phyloP scores from a whole-genome alignment of 2,329 filamentous ascomycete genomes.

The Pseudogymnoascus sp. region DNA sequence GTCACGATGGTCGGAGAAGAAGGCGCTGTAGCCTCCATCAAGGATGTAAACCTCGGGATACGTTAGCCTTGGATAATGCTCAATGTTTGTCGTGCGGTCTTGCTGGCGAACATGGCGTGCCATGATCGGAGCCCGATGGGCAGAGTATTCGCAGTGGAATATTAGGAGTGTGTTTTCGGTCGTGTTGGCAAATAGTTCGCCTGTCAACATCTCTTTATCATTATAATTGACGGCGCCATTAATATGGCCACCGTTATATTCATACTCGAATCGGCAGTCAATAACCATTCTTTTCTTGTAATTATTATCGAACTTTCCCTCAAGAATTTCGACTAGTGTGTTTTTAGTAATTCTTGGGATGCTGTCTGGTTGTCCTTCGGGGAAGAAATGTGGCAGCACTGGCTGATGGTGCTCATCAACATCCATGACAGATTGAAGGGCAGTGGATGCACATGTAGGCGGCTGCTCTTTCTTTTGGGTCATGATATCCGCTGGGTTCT shows the following conservation, averaged over 20 bases:
- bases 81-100: slow-evolving; percentile 77
- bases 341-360: slow-evolving; percentile 78
- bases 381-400: slow-evolving; percentile 73
- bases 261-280: slow-evolving; percentile 97
- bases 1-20: slow-evolving; percentile 69
- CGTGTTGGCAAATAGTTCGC: slow-evolving; percentile 59
- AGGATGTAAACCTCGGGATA: slow-evolving; percentile 97
- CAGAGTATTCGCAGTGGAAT: slow-evolving; percentile 98
- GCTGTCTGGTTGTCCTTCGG: slow-evolving; percentile 71
- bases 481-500: slow-evolving; percentile 80
- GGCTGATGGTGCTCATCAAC: slow-evolving; percentile 67
- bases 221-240: slow-evolving; percentile 91
- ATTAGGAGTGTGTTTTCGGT: slow-evolving; percentile 70
- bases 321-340: slow-evolving; percentile 78
- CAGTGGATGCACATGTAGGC: slow-evolving; percentile 37
- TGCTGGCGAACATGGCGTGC: slow-evolving; percentile 84
- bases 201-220: slow-evolving; percentile 80
- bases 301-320: slow-evolving; percentile 67
- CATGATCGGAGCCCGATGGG: slow-evolving; percentile 92
- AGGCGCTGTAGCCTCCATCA: slow-evolving; percentile 90
- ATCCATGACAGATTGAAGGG: slow-evolving; percentile 70
- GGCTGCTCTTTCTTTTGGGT: slow-evolving; percentile 60
- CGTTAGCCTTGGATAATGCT: slow-evolving; percentile 78
- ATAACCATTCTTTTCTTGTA: slow-evolving; percentile 81
- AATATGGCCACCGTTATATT: slow-evolving; percentile 95